A percentile compares a stretch with the other conserved stretches of the same genome.
Evolutionary conservation across 163 green algal species (phyloP).

Genomic region (Scenedesmus sp.): DNA sequence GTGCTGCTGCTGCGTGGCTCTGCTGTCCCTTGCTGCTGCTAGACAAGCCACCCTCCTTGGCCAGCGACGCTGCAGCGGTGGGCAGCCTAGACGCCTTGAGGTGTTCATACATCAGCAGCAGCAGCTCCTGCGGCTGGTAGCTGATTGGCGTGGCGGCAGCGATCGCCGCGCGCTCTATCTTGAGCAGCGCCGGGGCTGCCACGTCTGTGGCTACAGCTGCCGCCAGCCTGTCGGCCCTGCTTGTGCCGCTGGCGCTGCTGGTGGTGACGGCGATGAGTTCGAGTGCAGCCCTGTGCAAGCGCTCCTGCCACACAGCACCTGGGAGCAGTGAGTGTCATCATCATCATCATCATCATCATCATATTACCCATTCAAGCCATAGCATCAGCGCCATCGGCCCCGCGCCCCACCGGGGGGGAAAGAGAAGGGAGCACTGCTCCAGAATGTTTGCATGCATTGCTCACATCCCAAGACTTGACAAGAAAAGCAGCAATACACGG

Average conservation of each 20-base stretch:
- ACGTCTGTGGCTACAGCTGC: conserved; percentile 71
- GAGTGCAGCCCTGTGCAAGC: conserved; percentile 73
- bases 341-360: too few relatives aligned
- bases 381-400: too few relatives aligned
- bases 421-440: too few relatives aligned
- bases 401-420: too few relatives aligned
- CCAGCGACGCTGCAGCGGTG: conserved; percentile 64
- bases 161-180: conserved; percentile 82
- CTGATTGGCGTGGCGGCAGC: conserved; percentile 78
- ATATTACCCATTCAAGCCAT: too few relatives aligned
- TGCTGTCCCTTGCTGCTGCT: conserved; percentile 2
- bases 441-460: too few relatives aligned
- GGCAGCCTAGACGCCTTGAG: conserved; percentile 70
- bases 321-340: too few relatives aligned
- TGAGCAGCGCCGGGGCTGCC: conserved; percentile 74
- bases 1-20: neutral
- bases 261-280: conserved; percentile 81
- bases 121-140: conserved; percentile 73
- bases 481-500: too few relatives aligned
- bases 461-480: too few relatives aligned
- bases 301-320: conserved; percentile 46
- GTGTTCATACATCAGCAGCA: conserved; percentile 80
- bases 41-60: conserved; percentile 63
- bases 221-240: conserved; percentile 32
- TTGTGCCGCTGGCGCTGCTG: conserved; percentile 22